Conservation (phyloP, 2,329 filamentous ascomycete genomes). For the Aspergillus latus region DNA sequence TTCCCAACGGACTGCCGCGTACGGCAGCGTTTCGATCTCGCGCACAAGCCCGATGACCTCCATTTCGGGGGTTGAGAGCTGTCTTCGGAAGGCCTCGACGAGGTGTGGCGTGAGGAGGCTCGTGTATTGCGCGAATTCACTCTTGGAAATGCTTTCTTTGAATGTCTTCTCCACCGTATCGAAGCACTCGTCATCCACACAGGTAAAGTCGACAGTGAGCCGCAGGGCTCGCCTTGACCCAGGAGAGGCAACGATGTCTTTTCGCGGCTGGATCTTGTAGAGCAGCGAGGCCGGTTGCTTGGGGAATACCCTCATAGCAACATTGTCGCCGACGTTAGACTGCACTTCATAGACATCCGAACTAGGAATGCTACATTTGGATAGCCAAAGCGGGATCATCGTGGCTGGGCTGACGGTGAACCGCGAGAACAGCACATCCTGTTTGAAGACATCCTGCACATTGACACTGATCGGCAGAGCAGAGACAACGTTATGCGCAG, state of each 20-base stretch:
- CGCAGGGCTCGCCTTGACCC: slow-evolving; percentile 42
- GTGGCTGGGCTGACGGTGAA: slow-evolving; percentile 87
- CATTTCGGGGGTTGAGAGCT: slow-evolving; percentile 50
- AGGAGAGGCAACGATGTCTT: slow-evolving; percentile 19
- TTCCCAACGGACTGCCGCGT: slow-evolving; percentile 56
- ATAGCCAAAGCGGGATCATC: slow-evolving; percentile 70
- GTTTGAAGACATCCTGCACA: slow-evolving; percentile 93
- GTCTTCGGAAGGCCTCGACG: slow-evolving; percentile 46
- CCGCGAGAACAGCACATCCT: slow-evolving; percentile 74
- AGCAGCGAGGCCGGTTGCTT: slow-evolving; percentile 78
- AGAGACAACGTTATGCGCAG: slow-evolving; percentile 65
- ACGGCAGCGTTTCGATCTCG: slow-evolving; percentile 53
- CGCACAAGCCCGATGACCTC: slow-evolving; percentile 56
- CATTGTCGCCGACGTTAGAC: slow-evolving; percentile 47
- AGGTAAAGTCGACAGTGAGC: slow-evolving; percentile 72
- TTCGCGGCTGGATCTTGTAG: slow-evolving; percentile 65
- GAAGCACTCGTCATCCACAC: slow-evolving; percentile 71
- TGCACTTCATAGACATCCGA: slow-evolving; percentile 64
- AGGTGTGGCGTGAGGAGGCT: slow-evolving; percentile 55
- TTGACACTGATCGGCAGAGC: slow-evolving; percentile 87
- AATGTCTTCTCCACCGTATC: slow-evolving; percentile 50
- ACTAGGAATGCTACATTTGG: slow-evolving; percentile 67
- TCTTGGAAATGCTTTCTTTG: slow-evolving; percentile 46
- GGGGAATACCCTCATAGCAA: slow-evolving; percentile 66
- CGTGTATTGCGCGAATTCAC: slow-evolving; percentile 48